phyloP scores from a whole-genome alignment of 2,329 filamentous ascomycete species.

The Graphiopsis chlorocephala region DNA sequence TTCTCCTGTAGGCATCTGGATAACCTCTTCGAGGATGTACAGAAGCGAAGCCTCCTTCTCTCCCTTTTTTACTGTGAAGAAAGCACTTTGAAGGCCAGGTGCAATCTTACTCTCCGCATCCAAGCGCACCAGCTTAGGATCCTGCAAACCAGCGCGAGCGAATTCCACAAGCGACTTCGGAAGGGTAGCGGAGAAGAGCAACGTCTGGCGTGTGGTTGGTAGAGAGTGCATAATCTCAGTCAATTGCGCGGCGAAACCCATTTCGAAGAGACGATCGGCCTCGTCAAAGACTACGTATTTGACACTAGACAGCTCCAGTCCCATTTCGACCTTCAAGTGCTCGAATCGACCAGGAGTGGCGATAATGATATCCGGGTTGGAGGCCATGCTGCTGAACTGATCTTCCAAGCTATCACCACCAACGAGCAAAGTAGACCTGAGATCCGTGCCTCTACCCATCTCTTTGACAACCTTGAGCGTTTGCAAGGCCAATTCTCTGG shows the following conservation, averaged over 20 bases:
- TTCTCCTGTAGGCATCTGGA: constrained; percentile 76
- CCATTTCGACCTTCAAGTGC: constrained; percentile 97
- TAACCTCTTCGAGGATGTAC: constrained; percentile 85
- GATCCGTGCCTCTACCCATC: constrained; percentile 81
- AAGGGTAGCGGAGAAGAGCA: constrained; percentile 92
- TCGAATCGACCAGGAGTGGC: constrained; percentile 95
- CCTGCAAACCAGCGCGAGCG: constrained; percentile 85
- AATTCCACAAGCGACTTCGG: constrained; percentile 95
- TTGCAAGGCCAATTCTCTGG: constrained; percentile 89
- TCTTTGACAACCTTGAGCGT: constrained; percentile 97
- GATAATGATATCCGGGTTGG: constrained; percentile 95
- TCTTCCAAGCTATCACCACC: constrained; percentile 95
- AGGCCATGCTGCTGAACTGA: constrained; percentile 87
- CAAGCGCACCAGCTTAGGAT: constrained; percentile 83
- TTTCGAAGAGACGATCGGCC: constrained; percentile 93
- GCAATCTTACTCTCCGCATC: constrained; percentile 96
- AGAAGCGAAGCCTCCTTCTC: constrained; percentile 93
- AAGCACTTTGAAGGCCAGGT: constrained; percentile 90
- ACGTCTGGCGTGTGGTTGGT: constrained; percentile 78
- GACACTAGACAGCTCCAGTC: constrained; percentile 82
- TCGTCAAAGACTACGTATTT: constrained; percentile 97
- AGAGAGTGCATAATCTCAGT: constrained; percentile 89
- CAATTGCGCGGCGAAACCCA: constrained; percentile 94
- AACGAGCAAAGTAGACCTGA: constrained; percentile 85
- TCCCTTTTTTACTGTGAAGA: constrained; percentile 86